phyloP scores from a whole-genome alignment of 2,329 filamentous ascomycete genomes.

The Fusarium buxicola region DNA sequence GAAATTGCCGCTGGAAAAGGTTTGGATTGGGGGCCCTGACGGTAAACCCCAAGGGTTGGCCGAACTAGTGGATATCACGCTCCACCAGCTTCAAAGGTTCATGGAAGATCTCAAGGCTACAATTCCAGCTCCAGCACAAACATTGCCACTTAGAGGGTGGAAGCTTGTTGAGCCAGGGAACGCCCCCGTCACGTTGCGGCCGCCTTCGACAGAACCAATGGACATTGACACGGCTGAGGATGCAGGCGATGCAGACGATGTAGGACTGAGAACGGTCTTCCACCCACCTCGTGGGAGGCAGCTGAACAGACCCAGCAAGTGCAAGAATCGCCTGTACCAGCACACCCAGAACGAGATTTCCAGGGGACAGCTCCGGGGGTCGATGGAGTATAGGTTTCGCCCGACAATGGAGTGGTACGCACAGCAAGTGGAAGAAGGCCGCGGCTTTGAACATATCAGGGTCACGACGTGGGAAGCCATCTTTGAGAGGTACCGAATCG shows the following conservation, averaged over 20 bases:
- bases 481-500: slow-evolving; percentile 48
- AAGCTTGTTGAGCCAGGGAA: slow-evolving; percentile 43
- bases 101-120: slow-evolving; percentile 47
- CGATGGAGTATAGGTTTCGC: slow-evolving; percentile 54
- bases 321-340: slow-evolving; percentile 60
- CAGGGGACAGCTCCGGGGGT: neutral
- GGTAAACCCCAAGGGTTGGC: slow-evolving; percentile 33
- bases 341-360: slow-evolving; percentile 40
- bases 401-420: slow-evolving; percentile 66
- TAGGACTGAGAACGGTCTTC: slow-evolving; percentile 55
- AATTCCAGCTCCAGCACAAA: slow-evolving; percentile 50
- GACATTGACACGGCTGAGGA: slow-evolving; percentile 37
- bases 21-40: slow-evolving; percentile 60
- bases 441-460: slow-evolving; percentile 62
- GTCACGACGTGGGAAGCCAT: slow-evolving; percentile 59
- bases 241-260: slow-evolving; percentile 23
- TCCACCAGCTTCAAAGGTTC: slow-evolving; percentile 52
- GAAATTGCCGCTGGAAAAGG: slow-evolving; percentile 50
- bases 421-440: slow-evolving; percentile 58
- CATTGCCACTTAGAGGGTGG: slow-evolving; percentile 54
- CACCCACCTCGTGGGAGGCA: slow-evolving; percentile 56
- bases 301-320: slow-evolving; percentile 45
- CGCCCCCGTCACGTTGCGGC: slow-evolving; percentile 1
- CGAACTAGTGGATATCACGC: slow-evolving; percentile 57
- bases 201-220: slow-evolving; percentile 29